A percentile compares a stretch with the other conserved stretches of the same genome.
Conservation (phyloP, 768 basidiomycete genomes). For the Xerocomus potaroensis region DNA sequence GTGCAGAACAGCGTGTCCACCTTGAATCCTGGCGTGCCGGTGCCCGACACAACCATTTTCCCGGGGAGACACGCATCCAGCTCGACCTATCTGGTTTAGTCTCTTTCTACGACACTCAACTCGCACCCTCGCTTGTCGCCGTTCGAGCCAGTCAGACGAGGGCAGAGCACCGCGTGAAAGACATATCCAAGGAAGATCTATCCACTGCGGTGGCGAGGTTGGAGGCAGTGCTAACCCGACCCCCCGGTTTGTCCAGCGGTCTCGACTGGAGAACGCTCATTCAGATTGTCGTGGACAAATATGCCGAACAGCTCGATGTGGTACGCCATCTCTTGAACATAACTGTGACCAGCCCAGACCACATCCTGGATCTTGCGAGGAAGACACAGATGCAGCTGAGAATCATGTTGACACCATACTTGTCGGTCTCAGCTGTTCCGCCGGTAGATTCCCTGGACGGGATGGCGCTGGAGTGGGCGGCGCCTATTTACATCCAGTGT, state of each 20-base stretch:
- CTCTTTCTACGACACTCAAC: slow-evolving; percentile 35
- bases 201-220: slow-evolving; percentile 3
- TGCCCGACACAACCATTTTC: slow-evolving; percentile 31
- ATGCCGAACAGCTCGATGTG: slow-evolving; percentile 29
- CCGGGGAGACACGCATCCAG: slow-evolving; percentile 34
- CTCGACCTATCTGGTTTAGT: slow-evolving; percentile 32
- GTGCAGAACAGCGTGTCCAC: not conserved
- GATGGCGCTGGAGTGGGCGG: slow-evolving; percentile 23
- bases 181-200: slow-evolving; percentile 25
- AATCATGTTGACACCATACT: slow-evolving; percentile 29
- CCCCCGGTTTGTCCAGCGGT: slow-evolving; percentile 21
- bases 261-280: slow-evolving; percentile 33
- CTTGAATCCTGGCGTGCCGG: slow-evolving; percentile 16
- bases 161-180: slow-evolving; percentile 29
- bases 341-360: not conserved
- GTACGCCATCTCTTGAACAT: slow-evolving; percentile 21
- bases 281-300: slow-evolving; percentile 29
- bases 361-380: slow-evolving; percentile 4
- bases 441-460: not conserved
- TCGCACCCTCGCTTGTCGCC: slow-evolving; percentile 28
- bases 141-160: slow-evolving; percentile 24
- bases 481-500: slow-evolving; percentile 29
- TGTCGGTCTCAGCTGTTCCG: slow-evolving; percentile 14
- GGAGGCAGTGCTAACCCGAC: slow-evolving; percentile 4
- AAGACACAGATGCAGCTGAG: slow-evolving; percentile 24